Base-by-base conservation (phyloP, 1,139 yeast species). In the Kurtzmaniella quercitrusa region DNA sequence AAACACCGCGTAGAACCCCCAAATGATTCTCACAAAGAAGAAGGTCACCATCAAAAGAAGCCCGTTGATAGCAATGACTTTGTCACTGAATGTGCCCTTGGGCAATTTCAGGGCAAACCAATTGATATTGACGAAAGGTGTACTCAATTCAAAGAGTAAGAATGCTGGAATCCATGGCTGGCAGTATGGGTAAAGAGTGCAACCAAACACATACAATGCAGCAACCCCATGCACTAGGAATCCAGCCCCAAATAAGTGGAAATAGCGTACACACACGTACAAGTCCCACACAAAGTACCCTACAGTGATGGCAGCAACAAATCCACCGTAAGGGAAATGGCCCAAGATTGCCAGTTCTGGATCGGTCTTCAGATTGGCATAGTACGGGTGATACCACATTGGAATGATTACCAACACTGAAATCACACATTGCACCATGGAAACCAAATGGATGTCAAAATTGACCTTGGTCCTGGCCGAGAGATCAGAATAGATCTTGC, bases 231-330 rank as follows among this genome's bases (percentile, higher is more conserved):
- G 98, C 48, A 90, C 63, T 50, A 87, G 75, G 59, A 91, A 93
- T 14, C 96, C 95, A 18, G 78, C 45, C 1, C 98, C 98, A 63
- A 89, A 91, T 50, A 81, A 64, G 8, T 74, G 63, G 45, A 80
- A 76, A 65, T 85, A 79, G 42, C 66, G 61, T 8, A 76, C 40
- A 42, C 96, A 89, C 48, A 88, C 81, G 46, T 71, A 62, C 21
- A 85, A 62, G 61, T 93, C 98, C 98, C 98, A 93, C n/a, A 88
- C 54, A 60, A 93, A 93, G 68, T 93, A 93, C 1, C 96, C 96
- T 24, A 77, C 58, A 5, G 96, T 91, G 59, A 82, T 67, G 2
- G 94, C 72, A 34, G 80, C 67, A 24, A 89, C 84, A 44, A 88
- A 74, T 14, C 86, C 86, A 1, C 85, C 81, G 57, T 85, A 89